Percentiles rank a stretch among this genome's conserved stretches.
phyloP scores from a whole-genome alignment of 2,329 filamentous ascomycete genomes.

The Thelonectria rubi region DNA sequence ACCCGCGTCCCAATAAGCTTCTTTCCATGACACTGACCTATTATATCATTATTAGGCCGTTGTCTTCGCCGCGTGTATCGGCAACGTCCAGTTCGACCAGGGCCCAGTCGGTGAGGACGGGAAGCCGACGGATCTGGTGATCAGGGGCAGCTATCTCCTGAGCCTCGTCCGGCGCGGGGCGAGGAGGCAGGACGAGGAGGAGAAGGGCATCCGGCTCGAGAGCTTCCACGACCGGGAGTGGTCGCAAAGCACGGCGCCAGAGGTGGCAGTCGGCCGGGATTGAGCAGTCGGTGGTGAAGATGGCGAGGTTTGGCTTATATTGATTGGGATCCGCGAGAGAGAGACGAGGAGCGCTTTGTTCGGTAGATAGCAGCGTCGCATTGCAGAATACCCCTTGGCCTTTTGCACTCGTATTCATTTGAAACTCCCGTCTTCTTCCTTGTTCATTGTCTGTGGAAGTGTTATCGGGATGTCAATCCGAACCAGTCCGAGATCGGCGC shows the following conservation, averaged over 20 bases:
- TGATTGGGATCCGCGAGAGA: not conserved
- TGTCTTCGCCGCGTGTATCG: constrained; percentile 41
- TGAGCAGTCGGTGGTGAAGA: constrained; percentile 12
- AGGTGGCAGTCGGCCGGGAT: constrained; percentile 8
- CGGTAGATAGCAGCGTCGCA: not conserved
- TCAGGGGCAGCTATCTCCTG: constrained; percentile 45
- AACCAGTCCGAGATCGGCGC: constrained; percentile 24
- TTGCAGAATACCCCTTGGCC: constrained; percentile 22
- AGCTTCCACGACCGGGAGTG: constrained; percentile 22
- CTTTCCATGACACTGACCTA: constrained; percentile 16
- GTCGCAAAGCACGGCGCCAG: constrained; percentile 17
- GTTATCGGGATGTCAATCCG: constrained; percentile 14
- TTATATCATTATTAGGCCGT: constrained; percentile 32
- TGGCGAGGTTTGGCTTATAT: not conserved
- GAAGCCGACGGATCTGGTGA: constrained; percentile 40
- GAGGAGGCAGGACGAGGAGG: constrained; percentile 25
- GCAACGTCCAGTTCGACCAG: constrained; percentile 45
- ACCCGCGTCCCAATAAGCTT: too few relatives aligned
- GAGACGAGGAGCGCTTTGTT: not conserved
- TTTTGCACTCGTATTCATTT: not conserved
- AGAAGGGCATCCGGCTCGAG: constrained; percentile 28
- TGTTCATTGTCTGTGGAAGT: not conserved
- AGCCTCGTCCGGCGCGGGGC: constrained; percentile 34
- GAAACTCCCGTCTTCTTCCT: not conserved
- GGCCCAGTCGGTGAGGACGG: constrained; percentile 40